Base-by-base conservation (phyloP, 2,329 filamentous ascomycete genomes). In the Cordyceps pruinosa region DNA sequence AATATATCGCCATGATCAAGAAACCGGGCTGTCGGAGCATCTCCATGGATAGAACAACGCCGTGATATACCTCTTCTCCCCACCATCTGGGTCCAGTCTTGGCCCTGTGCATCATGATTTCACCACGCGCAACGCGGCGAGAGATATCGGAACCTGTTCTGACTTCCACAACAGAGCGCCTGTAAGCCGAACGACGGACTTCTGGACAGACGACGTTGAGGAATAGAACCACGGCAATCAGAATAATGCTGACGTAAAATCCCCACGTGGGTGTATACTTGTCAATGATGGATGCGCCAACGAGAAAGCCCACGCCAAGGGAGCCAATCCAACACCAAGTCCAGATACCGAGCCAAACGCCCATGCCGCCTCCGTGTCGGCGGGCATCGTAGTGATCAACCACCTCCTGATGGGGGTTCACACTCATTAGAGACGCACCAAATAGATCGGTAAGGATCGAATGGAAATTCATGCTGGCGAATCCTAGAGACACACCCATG, bases 1-100 rank as follows among this genome's bases (percentile, higher is more conserved):
- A 75, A 68, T 92, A 92, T n/a, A 88, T 59, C 1, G 86, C 80
- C 65, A 92, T 75, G 30, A 90, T 71, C n/a, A 83, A 70, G 67
- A 91, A 92, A 0, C 88, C 88, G 4, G 86, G 81, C 66, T 92
- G 88, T 37, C 79, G 80, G 51, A 90, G 74, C 88, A 92, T 91
- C 64, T 85, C 82, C 21, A 81, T 68, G 48, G 81, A 85, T 45
- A 93, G 75, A 19, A 82, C 74, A 21, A 88, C 65, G 10, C 88
- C 89, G 45, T 89, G 87, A 69, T 83, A 83, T 23, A 90, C 79
- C 67, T 92, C 88, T 68, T 92, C 81, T 48, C 84, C 86, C 87
- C 87, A 91, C 82, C 87, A 90, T 63, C 75, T 83, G 0, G 88
- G 89, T 0, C 87, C 87, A 50, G 83, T 85, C 54, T 86, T 82